Evolutionary conservation across 2,329 filamentous ascomycete genomes (phyloP).

Genomic region (Penicillium sp.): DNA sequence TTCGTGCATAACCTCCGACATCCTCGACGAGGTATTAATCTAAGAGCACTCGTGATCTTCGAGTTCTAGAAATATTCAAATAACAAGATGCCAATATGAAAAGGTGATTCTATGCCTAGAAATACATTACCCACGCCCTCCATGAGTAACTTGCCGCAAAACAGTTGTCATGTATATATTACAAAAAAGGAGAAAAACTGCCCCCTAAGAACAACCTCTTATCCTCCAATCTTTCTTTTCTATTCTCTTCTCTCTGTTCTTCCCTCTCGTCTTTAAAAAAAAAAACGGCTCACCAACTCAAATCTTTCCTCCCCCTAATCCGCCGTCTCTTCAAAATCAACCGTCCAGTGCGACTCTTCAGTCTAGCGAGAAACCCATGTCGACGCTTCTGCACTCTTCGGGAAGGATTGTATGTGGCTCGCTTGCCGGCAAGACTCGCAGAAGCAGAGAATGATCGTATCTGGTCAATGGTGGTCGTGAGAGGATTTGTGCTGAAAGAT

Average conservation of each 20-base stretch:
- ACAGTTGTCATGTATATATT: background rate
- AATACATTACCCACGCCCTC: background rate
- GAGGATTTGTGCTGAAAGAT: background rate
- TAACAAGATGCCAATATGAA: background rate
- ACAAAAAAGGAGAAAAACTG: background rate
- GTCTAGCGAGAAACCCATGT: slow-evolving; percentile 56
- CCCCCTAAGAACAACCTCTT: background rate
- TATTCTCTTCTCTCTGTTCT: background rate
- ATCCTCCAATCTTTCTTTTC: background rate
- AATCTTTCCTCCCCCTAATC: slow-evolving; percentile 49
- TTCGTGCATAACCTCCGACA: background rate
- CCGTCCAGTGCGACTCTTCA: slow-evolving; percentile 51
- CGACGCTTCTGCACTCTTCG: slow-evolving; percentile 59
- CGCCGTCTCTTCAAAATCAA: slow-evolving; percentile 52
- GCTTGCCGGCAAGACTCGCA: slow-evolving; percentile 38
- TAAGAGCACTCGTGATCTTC: background rate
- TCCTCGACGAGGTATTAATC: background rate
- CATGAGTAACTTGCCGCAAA: background rate
- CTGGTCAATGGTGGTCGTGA: slow-evolving; percentile 14
- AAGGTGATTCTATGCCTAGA: background rate
- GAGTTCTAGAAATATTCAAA: background rate
- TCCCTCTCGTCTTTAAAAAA: background rate
- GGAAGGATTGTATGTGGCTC: slow-evolving; percentile 57
- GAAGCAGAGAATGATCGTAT: slow-evolving; percentile 44
- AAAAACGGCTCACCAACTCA: slow-evolving; percentile 47